Conservation (phyloP, 2,329 filamentous ascomycete genomes). For the Acephala macrosclerotiorum region DNA sequence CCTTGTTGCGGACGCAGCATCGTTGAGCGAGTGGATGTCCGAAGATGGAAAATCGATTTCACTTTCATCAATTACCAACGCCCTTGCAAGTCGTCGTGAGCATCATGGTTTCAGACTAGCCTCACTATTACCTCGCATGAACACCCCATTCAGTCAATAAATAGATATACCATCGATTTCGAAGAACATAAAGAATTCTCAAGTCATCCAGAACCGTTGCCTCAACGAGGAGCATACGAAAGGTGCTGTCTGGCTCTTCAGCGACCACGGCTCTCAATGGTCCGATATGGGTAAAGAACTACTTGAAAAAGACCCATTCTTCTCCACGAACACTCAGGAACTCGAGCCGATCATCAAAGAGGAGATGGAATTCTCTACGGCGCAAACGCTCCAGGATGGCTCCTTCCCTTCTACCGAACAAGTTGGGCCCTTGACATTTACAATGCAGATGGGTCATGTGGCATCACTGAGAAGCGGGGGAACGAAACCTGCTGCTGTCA, state of each 20-base stretch:
- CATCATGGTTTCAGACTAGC: slow-evolving; percentile 44
- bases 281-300: slow-evolving; percentile 29
- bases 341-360: slow-evolving; percentile 17
- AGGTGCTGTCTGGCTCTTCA: slow-evolving; percentile 29
- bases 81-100: slow-evolving; percentile 44
- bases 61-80: slow-evolving; percentile 34
- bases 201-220: slow-evolving; percentile 9
- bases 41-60: not conserved
- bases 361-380: slow-evolving; percentile 32
- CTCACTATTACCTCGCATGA: slow-evolving; percentile 33
- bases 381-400: slow-evolving; percentile 36
- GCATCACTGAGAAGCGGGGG: slow-evolving; percentile 51
- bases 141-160: not conserved
- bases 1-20: not conserved
- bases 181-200: not conserved
- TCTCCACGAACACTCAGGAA: slow-evolving; percentile 11
- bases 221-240: slow-evolving; percentile 5
- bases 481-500: slow-evolving; percentile 46
- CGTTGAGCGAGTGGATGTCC: not conserved
- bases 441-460: slow-evolving; percentile 53
- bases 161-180: not conserved
- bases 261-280: slow-evolving; percentile 36
- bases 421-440: slow-evolving; percentile 40
- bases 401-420: slow-evolving; percentile 35
- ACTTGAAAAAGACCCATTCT: slow-evolving; percentile 22